phyloP scores from a whole-genome alignment of 2,329 filamentous ascomycete species.

The Fusarium nematophilum region DNA sequence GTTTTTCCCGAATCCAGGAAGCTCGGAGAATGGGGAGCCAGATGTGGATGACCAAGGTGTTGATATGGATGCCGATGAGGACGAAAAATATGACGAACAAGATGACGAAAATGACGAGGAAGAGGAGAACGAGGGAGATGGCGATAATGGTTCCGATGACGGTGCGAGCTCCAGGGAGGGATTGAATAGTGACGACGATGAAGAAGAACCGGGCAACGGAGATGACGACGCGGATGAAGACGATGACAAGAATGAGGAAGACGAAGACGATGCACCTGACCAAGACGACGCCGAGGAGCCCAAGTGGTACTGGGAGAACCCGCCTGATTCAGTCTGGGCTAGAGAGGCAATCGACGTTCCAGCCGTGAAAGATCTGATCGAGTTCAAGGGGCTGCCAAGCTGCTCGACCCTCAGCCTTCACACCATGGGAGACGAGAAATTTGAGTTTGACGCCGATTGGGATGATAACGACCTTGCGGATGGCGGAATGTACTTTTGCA shows the following conservation, averaged over 20 bases:
- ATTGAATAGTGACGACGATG: too few relatives aligned
- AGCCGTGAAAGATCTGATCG: background rate
- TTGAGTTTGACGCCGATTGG: conserved; percentile 4
- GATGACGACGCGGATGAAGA: too few relatives aligned
- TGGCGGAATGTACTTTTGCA: conserved; percentile 10
- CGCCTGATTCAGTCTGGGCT: conserved; percentile 19
- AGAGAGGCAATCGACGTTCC: background rate
- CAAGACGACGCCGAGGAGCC: too few relatives aligned
- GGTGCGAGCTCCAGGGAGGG: too few relatives aligned
- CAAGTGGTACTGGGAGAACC: conserved; percentile 1
- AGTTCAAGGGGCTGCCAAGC: background rate
- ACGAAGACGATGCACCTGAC: background rate
- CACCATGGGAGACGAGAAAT: background rate
- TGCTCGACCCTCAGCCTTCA: conserved; percentile 1
- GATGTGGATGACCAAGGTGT: too few relatives aligned
- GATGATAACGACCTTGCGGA: background rate
- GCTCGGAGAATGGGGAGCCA: background rate
- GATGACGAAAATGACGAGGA: too few relatives aligned
- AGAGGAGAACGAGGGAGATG: too few relatives aligned
- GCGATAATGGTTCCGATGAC: too few relatives aligned
- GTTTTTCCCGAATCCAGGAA: background rate
- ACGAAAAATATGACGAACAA: too few relatives aligned
- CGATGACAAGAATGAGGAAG: too few relatives aligned
- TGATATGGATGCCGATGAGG: background rate
- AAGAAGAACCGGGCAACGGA: too few relatives aligned